Evolutionary conservation across 129 eudicot species (phyloP).

Genomic region (Chrysanthemum lavandulifolium): DNA sequence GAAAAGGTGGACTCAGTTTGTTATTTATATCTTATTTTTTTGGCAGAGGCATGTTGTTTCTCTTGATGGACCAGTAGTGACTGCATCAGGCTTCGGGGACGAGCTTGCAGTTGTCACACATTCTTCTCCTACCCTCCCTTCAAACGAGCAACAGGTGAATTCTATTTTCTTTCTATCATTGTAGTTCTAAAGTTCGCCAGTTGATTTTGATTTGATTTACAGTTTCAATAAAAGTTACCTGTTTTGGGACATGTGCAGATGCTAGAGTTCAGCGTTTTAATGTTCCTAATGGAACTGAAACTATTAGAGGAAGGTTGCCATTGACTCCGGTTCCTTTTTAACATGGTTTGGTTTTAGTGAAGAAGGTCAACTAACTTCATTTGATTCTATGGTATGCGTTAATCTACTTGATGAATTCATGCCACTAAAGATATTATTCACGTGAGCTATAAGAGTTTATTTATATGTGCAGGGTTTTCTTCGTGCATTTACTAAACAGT

Average conservation of each 20-base stretch:
- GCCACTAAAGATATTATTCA: neutral
- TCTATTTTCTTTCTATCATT: too few relatives aligned
- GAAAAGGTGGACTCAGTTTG: neutral
- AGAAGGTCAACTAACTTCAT: slow-evolving; percentile 88
- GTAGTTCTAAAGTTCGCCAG: too few relatives aligned
- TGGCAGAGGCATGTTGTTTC: slow-evolving; percentile 67
- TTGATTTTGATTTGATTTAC: too few relatives aligned
- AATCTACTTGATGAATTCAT: slow-evolving; percentile 8
- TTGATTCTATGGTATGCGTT: slow-evolving; percentile 90
- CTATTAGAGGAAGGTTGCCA: slow-evolving; percentile 70
- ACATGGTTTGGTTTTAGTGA: slow-evolving; percentile 96
- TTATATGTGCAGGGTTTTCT: slow-evolving; percentile 61
- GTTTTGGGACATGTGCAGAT: slow-evolving; percentile 39
- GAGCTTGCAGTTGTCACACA: slow-evolving; percentile 91
- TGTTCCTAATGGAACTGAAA: slow-evolving; percentile 54
- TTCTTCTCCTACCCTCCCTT: slow-evolving; percentile 76
- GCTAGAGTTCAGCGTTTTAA: slow-evolving; percentile 77
- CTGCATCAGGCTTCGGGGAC: slow-evolving; percentile 80
- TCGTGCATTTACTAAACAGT: slow-evolving; percentile 75
- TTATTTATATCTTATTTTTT: neutral
- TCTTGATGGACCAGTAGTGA: slow-evolving; percentile 98
- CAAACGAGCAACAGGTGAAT: slow-evolving; percentile 48
- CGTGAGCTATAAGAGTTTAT: neutral
- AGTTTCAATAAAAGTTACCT: too few relatives aligned
- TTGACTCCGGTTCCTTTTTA: slow-evolving; percentile 76